These are phyloP conservation scores for Ochromonas danica DNA, from an alignment of 108 stramenopile species.

Conservation along the genomic window DNA sequence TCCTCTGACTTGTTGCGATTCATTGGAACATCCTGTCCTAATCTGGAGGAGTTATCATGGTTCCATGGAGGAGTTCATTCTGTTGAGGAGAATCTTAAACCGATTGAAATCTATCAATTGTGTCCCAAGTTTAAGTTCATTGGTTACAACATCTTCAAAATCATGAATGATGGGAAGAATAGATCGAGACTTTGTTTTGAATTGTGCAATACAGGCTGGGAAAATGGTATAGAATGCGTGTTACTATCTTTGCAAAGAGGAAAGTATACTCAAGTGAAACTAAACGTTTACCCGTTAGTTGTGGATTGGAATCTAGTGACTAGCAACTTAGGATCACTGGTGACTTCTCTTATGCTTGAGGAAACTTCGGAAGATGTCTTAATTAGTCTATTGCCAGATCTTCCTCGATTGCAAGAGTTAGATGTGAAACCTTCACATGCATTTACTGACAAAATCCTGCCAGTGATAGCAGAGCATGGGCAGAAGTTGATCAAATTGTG, in stretches of 20 bases:
- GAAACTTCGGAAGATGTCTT: background rate
- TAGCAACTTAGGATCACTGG: background rate
- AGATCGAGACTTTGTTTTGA: background rate
- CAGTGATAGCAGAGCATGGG: no score
- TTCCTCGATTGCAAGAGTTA: no score
- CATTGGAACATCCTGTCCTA: background rate
- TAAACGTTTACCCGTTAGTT: background rate
- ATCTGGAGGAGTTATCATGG: conserved; percentile 5
- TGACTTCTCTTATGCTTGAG: background rate
- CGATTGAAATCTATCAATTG: background rate
- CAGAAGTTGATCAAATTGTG: conserved; percentile 17
- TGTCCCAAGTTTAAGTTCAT: background rate
- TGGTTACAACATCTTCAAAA: background rate
- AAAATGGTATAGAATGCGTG: background rate
- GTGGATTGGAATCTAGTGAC: background rate
- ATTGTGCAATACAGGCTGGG: background rate
- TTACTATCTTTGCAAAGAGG: no score
- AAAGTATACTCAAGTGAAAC: background rate
- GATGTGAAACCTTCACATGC: conserved; percentile 14
- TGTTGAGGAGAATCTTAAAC: background rate
- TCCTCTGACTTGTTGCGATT: background rate
- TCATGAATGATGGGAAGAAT: background rate
- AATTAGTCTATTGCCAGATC: background rate
- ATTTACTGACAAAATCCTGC: conserved; percentile 17
- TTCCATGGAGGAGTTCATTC: background rate